These are phyloP conservation scores for Hypoxylon sp. DNA, from an alignment of 2,329 filamentous ascomycete species.

Conservation along the genomic window DNA sequence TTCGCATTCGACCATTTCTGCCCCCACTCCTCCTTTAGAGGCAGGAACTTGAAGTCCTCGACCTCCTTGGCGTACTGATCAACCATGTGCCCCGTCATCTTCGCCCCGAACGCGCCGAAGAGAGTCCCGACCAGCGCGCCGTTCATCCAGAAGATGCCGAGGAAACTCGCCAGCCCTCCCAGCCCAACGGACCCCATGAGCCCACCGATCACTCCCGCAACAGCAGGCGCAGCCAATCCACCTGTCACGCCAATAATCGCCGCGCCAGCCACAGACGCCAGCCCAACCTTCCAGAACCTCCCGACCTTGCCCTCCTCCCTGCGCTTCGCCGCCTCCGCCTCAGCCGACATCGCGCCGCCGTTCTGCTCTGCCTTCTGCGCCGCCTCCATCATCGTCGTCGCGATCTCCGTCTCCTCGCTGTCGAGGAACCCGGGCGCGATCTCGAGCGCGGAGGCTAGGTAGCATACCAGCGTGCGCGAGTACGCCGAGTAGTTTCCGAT, in stretches of 20 bases:
- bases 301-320: slow-evolving; percentile 78
- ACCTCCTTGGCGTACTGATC: slow-evolving; percentile 90
- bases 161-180: slow-evolving; percentile 86
- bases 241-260: slow-evolving; percentile 93
- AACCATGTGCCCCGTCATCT: slow-evolving; percentile 85
- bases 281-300: slow-evolving; percentile 89
- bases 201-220: slow-evolving; percentile 87
- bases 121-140: slow-evolving; percentile 87
- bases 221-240: slow-evolving; percentile 88
- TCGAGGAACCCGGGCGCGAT: slow-evolving; percentile 74
- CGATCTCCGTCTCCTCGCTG: slow-evolving; percentile 81
- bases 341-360: slow-evolving; percentile 74
- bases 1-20: slow-evolving; percentile 51
- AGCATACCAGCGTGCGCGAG: slow-evolving; percentile 77
- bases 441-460: slow-evolving; percentile 76
- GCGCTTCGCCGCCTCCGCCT: slow-evolving; percentile 81
- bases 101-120: slow-evolving; percentile 90
- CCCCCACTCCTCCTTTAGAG: slow-evolving; percentile 69
- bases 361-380: slow-evolving; percentile 64
- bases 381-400: slow-evolving; percentile 79
- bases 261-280: slow-evolving; percentile 90
- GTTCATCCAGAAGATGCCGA: slow-evolving; percentile 89
- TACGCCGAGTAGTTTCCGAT: slow-evolving; percentile 82
- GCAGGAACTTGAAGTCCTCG: slow-evolving; percentile 84
- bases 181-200: slow-evolving; percentile 89